These are phyloP conservation scores for Macadamia tetraphylla DNA, from an alignment of 164 flowering plant genomes.

Conservation along the genomic window DNA sequence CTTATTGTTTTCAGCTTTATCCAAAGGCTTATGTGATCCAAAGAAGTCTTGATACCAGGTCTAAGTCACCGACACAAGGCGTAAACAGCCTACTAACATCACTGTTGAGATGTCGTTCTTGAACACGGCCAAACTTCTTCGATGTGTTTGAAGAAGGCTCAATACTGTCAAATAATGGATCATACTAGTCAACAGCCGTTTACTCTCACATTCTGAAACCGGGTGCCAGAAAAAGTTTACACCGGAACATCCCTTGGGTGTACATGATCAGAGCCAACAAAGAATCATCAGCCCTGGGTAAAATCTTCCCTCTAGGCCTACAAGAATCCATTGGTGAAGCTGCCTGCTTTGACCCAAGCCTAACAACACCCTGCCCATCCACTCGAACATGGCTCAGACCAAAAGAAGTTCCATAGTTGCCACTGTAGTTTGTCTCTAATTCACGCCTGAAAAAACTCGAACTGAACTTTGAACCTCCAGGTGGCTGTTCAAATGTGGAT, in stretches of 20 bases:
- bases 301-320: constrained; percentile 19
- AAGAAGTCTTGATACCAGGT: constrained; percentile 22
- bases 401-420: constrained; percentile 20
- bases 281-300: constrained; percentile 25
- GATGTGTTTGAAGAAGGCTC: constrained; percentile 50
- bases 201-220: constrained; percentile 1
- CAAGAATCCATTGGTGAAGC: constrained; percentile 31
- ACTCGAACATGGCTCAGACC: constrained; percentile 24
- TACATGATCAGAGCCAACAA: constrained; percentile 4
- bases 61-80: constrained; percentile 23
- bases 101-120: constrained; percentile 19
- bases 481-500: constrained; percentile 63
- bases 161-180: constrained; percentile 82
- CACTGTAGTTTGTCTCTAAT: constrained; percentile 20
- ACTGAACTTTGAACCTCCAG: constrained; percentile 35
- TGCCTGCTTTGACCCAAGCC: constrained; percentile 24
- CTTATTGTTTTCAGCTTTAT: constrained; percentile 42
- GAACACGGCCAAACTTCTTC: constrained; percentile 29
- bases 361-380: constrained; percentile 22
- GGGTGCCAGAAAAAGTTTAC: constrained; percentile 11
- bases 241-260: not conserved
- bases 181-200: constrained; percentile 55
- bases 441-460: constrained; percentile 32
- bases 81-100: constrained; percentile 5
- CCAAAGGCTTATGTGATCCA: constrained; percentile 35